Evolutionary conservation across 73 alveolate genomes (phyloP), one percentile per base, ranked within the genome.

Genomic region (Effrenium voratum): DNA sequence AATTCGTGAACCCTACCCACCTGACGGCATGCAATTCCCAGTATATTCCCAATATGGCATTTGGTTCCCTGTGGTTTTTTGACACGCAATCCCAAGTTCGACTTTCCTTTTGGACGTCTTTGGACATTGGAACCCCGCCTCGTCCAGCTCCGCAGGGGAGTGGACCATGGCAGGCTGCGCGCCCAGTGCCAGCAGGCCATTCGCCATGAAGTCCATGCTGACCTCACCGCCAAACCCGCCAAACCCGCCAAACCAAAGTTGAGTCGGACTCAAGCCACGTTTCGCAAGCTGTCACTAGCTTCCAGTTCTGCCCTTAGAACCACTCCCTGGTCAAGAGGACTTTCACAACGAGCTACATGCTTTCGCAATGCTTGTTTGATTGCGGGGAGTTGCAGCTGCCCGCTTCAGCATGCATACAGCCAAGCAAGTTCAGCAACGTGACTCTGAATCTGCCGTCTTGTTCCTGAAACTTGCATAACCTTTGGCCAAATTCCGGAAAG

Each of bases 161-260:
- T 90, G 97, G 52, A 90, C 97, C 97, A 90, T 90, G 44, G 97
- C 97, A 1, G 97, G 97, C 5, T 49, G 68, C 5, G 97, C 97
- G 32, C 97, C 97, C 43, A 90, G 76, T 3, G 97, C 97, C 44
- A 90, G 76, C 34, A 90, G 88, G 44, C 97, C 97, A 76, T 90
- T 90, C 75, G 97, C 97, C 97, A 90, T 90, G 76, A 90, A 90
- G 87, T 90, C 97, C 97, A 90, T 90, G 43, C 59, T 34, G n/a
- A 90, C 97, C 97, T 90, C 88, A n/a, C 40, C 4, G 26, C 24
- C 47, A 30, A 38, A 34, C 5, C 44, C 45, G 82, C 4, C 10
- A 63, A 13, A 63, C 41, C 76, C 38, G 38, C 32, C 10, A 28
- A 13, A 63, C 76, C 76, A 8, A n/a, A n/a, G n/a, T n/a, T n/a